A percentile compares a stretch with the other conserved stretches of the same genome.
phyloP scores from a whole-genome alignment of 257 asterid genomes.

The Penstemon newberryi region DNA sequence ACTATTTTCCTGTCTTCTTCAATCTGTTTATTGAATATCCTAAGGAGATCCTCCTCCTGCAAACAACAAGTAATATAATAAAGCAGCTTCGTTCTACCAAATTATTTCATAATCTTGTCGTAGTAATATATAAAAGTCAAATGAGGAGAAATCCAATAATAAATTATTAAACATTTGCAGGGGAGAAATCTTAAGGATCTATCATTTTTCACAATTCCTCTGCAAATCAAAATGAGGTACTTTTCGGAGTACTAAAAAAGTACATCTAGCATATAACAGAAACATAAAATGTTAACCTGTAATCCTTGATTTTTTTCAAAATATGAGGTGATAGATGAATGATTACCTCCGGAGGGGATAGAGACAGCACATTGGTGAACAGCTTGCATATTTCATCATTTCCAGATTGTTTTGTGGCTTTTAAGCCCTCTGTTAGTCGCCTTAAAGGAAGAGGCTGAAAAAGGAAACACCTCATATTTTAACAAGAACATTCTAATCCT shows the following conservation, averaged over 20 bases:
- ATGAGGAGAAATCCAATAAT: slow-evolving; percentile 4
- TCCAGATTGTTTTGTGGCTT: slow-evolving; percentile 57
- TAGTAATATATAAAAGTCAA: not conserved
- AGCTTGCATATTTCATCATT: slow-evolving; percentile 72
- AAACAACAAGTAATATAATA: slow-evolving; percentile 29
- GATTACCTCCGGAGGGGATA: slow-evolving; percentile 79
- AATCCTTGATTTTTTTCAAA: not conserved
- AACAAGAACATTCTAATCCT: slow-evolving; percentile 19
- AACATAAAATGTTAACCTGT: slow-evolving; percentile 1
- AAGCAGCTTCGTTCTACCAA: slow-evolving; percentile 21
- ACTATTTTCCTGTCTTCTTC: slow-evolving; percentile 90
- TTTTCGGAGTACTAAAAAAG: slow-evolving; percentile 3
- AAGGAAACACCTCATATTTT: slow-evolving; percentile 20
- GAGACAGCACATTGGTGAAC: slow-evolving; percentile 66
- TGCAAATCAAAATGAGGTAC: not conserved
- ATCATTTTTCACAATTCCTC: not conserved
- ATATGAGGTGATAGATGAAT: not conserved
- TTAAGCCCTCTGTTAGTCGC: slow-evolving; percentile 79
- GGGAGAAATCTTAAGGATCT: not conserved
- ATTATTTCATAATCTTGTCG: slow-evolving; percentile 12
- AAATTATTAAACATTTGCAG: not conserved
- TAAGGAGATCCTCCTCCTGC: slow-evolving; percentile 89
- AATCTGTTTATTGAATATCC: slow-evolving; percentile 82
- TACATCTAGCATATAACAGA: slow-evolving; percentile 8
- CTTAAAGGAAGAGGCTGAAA: slow-evolving; percentile 88